phyloP scores from a whole-genome alignment of 495 filamentous ascomycete genomes.

The Hyaloscypha bicolor region DNA sequence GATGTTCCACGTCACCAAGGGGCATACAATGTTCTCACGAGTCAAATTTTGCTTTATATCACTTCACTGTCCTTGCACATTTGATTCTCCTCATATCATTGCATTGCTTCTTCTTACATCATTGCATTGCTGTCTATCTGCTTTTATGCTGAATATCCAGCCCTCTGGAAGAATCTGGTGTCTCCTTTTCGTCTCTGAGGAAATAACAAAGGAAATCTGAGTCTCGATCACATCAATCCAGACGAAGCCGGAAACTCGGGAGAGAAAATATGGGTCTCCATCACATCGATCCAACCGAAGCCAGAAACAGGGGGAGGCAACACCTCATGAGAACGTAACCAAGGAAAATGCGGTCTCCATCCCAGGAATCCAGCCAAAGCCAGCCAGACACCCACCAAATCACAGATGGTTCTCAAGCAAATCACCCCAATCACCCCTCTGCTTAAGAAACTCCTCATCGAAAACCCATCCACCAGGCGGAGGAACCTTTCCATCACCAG shows the following conservation, averaged over 20 bases:
- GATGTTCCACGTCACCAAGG: no score
- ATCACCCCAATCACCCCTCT: neutral
- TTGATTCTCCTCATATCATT: neutral
- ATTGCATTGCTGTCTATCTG: neutral
- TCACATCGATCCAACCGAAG: neutral
- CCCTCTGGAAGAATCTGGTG: neutral
- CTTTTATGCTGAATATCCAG: neutral
- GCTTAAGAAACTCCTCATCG: neutral
- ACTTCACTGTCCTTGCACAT: neutral
- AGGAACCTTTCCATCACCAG: neutral
- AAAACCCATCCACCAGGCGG: neutral
- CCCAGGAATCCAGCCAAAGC: neutral
- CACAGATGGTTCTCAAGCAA: neutral
- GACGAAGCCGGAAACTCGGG: neutral
- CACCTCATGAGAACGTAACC: neutral
- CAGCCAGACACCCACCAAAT: neutral
- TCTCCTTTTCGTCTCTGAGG: neutral
- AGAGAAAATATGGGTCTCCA: neutral
- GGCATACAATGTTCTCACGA: no score
- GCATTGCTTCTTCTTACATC: no score
- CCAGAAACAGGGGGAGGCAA: neutral
- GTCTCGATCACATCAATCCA: neutral
- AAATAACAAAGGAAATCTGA: neutral
- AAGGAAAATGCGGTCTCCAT: neutral
- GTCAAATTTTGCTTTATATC: neutral